These are phyloP conservation scores for Jaapia argillacea DNA, from an alignment of 768 basidiomycete genomes.

Conservation along the genomic window DNA sequence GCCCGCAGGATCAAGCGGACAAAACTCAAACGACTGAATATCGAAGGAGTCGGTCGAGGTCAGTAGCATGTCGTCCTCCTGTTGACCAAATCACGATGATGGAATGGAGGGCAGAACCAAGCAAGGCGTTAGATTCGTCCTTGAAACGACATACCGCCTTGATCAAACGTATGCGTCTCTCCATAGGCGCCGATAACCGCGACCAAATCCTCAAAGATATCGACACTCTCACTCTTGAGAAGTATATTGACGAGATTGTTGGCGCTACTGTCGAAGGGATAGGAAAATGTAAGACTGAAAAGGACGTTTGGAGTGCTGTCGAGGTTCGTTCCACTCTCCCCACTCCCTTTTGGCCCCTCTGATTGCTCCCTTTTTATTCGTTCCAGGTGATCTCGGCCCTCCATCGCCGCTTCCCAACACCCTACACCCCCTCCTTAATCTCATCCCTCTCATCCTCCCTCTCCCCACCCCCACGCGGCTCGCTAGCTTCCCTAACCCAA, in stretches of 20 bases:
- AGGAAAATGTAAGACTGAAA: constrained; percentile 80
- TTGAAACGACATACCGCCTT: constrained; percentile 93
- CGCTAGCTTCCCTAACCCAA: constrained; percentile 43
- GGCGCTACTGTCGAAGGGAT: constrained; percentile 83
- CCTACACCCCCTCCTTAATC: constrained; percentile 68
- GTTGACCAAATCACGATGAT: not conserved
- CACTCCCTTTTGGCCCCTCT: constrained; percentile 2
- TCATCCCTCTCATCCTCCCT: constrained; percentile 47
- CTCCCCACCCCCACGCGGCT: constrained; percentile 45
- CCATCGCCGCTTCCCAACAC: constrained; percentile 76
- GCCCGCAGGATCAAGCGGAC: not conserved
- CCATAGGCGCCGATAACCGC: constrained; percentile 70
- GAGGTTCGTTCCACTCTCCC: constrained; percentile 54
- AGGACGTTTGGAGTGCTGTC: constrained; percentile 84
- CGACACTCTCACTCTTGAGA: constrained; percentile 82
- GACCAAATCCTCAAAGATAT: constrained; percentile 91
- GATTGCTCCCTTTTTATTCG: constrained; percentile 1
- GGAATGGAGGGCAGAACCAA: constrained; percentile 36
- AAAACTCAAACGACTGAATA: constrained; percentile 5
- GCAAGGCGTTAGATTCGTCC: constrained; percentile 79
- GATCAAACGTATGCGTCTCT: constrained; percentile 87
- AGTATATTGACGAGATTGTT: constrained; percentile 93
- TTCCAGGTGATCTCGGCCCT: constrained; percentile 76
- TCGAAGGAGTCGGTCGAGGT: constrained; percentile 25
- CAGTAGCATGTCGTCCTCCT: not conserved